A percentile compares a stretch with the other conserved stretches of the same genome.
Conservation (phyloP, 2,329 filamentous ascomycete genomes). For the Aspergillus nomiae region DNA sequence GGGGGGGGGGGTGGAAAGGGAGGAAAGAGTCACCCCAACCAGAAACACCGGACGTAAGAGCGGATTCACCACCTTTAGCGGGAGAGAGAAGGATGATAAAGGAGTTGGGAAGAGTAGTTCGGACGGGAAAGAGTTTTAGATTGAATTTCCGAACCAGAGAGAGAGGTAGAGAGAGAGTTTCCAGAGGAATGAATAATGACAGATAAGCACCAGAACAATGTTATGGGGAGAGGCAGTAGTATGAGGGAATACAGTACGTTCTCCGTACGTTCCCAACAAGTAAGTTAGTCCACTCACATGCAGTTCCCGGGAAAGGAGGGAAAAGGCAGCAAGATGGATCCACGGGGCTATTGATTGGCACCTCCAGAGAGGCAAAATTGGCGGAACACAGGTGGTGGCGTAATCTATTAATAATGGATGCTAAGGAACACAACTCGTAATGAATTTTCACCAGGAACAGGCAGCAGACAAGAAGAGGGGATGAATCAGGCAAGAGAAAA, state of each 20-base stretch:
- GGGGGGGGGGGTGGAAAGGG: slow-evolving; percentile 11
- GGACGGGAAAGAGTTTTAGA: neutral
- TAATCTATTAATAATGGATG: slow-evolving; percentile 25
- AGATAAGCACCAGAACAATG: neutral
- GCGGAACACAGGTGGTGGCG: slow-evolving; percentile 18
- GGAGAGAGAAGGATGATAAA: neutral
- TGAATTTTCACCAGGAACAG: slow-evolving; percentile 8
- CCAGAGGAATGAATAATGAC: neutral
- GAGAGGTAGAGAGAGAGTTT: neutral
- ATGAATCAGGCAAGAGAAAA: neutral
- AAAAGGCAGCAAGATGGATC: slow-evolving; percentile 9
- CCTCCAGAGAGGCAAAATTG: slow-evolving; percentile 9
- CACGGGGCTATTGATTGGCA: slow-evolving; percentile 10
- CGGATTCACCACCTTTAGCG: neutral
- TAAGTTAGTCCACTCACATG: slow-evolving; percentile 2
- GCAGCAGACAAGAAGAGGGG: slow-evolving; percentile 5
- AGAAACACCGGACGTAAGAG: slow-evolving; percentile 6
- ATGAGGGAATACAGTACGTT: slow-evolving; percentile 4
- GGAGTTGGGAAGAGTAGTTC: neutral
- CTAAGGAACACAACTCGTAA: slow-evolving; percentile 3
- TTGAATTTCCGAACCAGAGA: neutral
- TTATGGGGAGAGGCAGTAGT: neutral
- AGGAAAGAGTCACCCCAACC: slow-evolving; percentile 9
- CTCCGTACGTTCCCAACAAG: neutral
- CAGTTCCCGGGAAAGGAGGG: slow-evolving; percentile 16